Conservation (phyloP, 2,329 filamentous ascomycete species). For the Coniochaeta hoffmannii region DNA sequence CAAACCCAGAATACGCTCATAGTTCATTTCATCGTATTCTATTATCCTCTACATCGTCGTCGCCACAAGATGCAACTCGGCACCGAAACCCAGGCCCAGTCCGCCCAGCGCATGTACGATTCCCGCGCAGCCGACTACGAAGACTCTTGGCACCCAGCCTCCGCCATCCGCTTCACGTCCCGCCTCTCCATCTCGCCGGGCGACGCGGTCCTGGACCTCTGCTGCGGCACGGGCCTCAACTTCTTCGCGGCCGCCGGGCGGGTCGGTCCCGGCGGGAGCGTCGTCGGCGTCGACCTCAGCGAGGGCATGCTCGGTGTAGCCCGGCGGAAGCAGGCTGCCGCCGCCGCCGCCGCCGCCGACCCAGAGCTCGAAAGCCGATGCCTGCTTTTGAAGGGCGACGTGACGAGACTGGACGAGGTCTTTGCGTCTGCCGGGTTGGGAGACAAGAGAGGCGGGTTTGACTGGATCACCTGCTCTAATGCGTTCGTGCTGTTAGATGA, state of each 20-base stretch:
- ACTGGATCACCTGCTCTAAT: conserved; percentile 24
- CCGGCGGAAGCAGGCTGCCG: conserved; percentile 11
- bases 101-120: background rate
- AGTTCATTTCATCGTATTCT: background rate
- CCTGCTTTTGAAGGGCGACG: conserved; percentile 19
- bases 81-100: background rate
- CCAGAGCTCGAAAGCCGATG: conserved; percentile 11
- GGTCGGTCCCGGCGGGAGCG: background rate
- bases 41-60: too few species aligned
- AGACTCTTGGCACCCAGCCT: background rate
- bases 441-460: conserved; percentile 15
- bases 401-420: conserved; percentile 15
- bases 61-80: background rate
- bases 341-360: conserved; percentile 8
- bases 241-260: background rate
- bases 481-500: conserved; percentile 24
- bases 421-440: conserved; percentile 9
- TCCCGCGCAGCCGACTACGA: background rate
- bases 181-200: background rate
- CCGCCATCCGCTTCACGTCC: background rate
- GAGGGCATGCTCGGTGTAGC: background rate
- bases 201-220: conserved; percentile 8
- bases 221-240: conserved; percentile 13
- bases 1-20: background rate
- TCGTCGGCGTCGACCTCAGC: background rate